Evolutionary conservation across 345 rosid genomes (phyloP).

Genomic region (Fremontodendron californicum): DNA sequence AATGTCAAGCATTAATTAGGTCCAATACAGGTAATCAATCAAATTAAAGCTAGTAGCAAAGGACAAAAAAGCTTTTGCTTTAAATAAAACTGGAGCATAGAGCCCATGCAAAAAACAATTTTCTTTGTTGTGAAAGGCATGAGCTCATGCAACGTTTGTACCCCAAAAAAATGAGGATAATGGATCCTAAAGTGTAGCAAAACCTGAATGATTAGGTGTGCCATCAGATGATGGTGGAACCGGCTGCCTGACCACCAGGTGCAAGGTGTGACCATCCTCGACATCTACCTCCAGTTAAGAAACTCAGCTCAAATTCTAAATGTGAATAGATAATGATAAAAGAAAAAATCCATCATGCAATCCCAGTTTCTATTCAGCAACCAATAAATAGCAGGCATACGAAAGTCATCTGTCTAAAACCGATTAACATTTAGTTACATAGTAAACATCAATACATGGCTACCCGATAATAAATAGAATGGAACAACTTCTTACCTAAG

Average conservation of each 20-base stretch:
- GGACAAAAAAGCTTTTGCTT: background rate
- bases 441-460: background rate
- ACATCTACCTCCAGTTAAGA: constrained; percentile 58
- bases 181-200: background rate
- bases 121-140: background rate
- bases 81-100: background rate
- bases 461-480: background rate
- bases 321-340: background rate
- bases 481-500: background rate
- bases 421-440: background rate
- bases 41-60: background rate
- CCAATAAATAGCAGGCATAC: background rate
- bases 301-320: background rate
- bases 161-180: background rate
- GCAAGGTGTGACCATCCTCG: constrained; percentile 89
- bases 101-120: background rate
- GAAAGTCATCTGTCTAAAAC: background rate
- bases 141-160: background rate
- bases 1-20: background rate
- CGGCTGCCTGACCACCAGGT: constrained; percentile 77
- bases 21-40: background rate
- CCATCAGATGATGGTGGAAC: constrained; percentile 45
- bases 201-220: constrained; percentile 44
- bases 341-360: background rate
- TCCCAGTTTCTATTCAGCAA: background rate